phyloP scores from a whole-genome alignment of 768 basidiomycete genomes.

The Lanmaoa pseudosensibilis region DNA sequence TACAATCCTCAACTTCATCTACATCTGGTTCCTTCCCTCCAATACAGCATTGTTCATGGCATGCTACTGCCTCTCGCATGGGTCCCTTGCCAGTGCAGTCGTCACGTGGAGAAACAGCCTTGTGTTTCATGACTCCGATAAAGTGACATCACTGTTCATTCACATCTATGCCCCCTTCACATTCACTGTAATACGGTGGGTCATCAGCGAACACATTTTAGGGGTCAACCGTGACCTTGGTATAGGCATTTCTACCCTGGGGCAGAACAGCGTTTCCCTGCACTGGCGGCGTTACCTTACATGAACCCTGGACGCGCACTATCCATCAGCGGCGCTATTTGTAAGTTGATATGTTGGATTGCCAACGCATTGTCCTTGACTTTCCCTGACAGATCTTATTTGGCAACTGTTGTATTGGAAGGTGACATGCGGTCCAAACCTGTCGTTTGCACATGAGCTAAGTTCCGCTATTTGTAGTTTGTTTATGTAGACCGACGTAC shows the following conservation, averaged over 20 bases:
- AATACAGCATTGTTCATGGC: slow-evolving; percentile 82
- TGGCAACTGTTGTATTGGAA: slow-evolving; percentile 98
- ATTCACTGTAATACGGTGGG: slow-evolving; percentile 87
- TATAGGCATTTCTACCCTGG: slow-evolving; percentile 84
- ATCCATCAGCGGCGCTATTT: slow-evolving; percentile 78
- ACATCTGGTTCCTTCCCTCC: slow-evolving; percentile 85
- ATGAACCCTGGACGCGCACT: slow-evolving; percentile 72
- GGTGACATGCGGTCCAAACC: slow-evolving; percentile 36
- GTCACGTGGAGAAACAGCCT: slow-evolving; percentile 99
- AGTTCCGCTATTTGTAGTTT: slow-evolving; percentile 47
- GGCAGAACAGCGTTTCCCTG: slow-evolving; percentile 82
- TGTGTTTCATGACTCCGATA: slow-evolving; percentile 96
- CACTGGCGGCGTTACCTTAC: slow-evolving; percentile 65
- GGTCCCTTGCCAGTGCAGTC: slow-evolving; percentile 88
- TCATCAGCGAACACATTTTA: slow-evolving; percentile 5
- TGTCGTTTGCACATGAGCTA: neutral
- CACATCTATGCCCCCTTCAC: slow-evolving; percentile 92
- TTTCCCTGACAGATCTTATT: slow-evolving; percentile 61
- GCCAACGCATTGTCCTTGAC: slow-evolving; percentile 7
- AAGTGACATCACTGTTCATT: slow-evolving; percentile 92
- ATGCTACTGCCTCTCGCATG: slow-evolving; percentile 91
- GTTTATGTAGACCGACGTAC: slow-evolving; percentile 83
- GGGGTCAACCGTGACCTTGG: slow-evolving; percentile 3
- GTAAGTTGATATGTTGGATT: slow-evolving; percentile 46
- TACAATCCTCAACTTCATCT: slow-evolving; percentile 88